Evolutionary conservation across 352 stramenopile species (phyloP).

Genomic region (Pythium phragmitis): DNA sequence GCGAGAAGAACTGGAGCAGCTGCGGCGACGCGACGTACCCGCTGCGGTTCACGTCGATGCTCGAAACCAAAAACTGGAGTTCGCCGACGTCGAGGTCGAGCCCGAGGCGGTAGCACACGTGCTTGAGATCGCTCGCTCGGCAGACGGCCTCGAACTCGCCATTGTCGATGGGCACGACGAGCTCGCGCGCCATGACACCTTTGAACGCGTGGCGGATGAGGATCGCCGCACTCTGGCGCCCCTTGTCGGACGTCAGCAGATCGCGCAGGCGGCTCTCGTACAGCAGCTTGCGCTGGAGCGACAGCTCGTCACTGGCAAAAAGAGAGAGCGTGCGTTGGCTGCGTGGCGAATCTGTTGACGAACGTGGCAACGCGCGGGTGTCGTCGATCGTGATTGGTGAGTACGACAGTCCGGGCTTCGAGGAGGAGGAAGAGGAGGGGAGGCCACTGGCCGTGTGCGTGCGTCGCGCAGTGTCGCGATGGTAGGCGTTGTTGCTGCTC

Average conservation of each 20-base stretch:
- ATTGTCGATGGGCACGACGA: constrained; percentile 67
- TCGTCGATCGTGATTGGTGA: constrained; percentile 17
- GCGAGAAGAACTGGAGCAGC: constrained; percentile 58
- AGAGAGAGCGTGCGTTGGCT: constrained; percentile 13
- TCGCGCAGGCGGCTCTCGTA: constrained; percentile 54
- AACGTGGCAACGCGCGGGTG: neutral
- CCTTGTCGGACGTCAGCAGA: constrained; percentile 48
- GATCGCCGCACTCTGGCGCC: constrained; percentile 59
- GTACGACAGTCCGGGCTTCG: constrained; percentile 15
- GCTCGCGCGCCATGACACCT: constrained; percentile 53
- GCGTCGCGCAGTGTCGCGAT: constrained; percentile 38
- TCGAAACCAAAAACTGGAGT: constrained; percentile 49
- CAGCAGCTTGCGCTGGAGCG: constrained; percentile 58
- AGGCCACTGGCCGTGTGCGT: constrained; percentile 33
- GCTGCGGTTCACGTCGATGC: constrained; percentile 44
- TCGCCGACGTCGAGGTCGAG: constrained; percentile 67
- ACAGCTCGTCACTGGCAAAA: constrained; percentile 34
- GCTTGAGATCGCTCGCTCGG: constrained; percentile 58
- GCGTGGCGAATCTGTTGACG: neutral
- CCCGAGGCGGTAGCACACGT: constrained; percentile 69
- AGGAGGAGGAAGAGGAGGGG: constrained; percentile 9
- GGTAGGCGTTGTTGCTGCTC: constrained; percentile 31
- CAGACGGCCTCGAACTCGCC: constrained; percentile 71
- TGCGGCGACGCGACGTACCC: constrained; percentile 66
- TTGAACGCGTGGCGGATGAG: constrained; percentile 78